Evolutionary conservation across 1,284 basidiomycete species (phyloP), one percentile per base, ranked within the genome.

Genomic region (Puccinia novopanici): DNA sequence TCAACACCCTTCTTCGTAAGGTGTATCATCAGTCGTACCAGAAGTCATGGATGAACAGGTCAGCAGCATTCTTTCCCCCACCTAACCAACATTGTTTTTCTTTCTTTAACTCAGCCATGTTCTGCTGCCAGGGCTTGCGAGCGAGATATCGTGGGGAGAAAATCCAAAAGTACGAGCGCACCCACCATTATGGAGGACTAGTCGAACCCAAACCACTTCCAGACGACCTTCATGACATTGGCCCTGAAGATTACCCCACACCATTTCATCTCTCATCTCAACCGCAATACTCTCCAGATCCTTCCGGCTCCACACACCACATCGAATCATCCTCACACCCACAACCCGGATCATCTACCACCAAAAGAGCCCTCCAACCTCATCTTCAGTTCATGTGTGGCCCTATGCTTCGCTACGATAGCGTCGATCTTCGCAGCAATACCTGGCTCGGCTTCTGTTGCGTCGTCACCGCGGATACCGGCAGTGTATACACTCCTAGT

Each of bases 391-490:
- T 42, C 75, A 86, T 86, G 85, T 87, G 87, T 76, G 95, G 95
- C 0, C 95, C 95, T 15, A 88, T 98, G 57, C 87, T 99, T 82
- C 90, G 92, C 82, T 98, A 96, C 86, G 95, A 98, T 85, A 97
- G 93, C 0, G 90, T 94, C 37, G 91, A 92, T 82, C 87, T 90
- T 79, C 86, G 90, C 59, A 19, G 86, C 93, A 42, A 98, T 94
- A 92, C 89, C 91, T 83, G 95, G 94, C 27, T 59, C 37, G 55
- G 87, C 91, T 90, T 75, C 63, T 75, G 19, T 27, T 63, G 19
- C 65, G 42, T n/a, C 17, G 72, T 68, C 24, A 71, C 57, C 34
- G 59, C 67, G 37, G 27, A 93, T 88, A 91, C 70, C 87, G 89
- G 74, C 83, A 85, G 80, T 85, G 82, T 80, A 27, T 87, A 86